Percentiles rank a stretch among this genome's conserved stretches.
Conservation (phyloP, 2,329 filamentous ascomycete genomes). For the Pestalotiopsis sp. region DNA sequence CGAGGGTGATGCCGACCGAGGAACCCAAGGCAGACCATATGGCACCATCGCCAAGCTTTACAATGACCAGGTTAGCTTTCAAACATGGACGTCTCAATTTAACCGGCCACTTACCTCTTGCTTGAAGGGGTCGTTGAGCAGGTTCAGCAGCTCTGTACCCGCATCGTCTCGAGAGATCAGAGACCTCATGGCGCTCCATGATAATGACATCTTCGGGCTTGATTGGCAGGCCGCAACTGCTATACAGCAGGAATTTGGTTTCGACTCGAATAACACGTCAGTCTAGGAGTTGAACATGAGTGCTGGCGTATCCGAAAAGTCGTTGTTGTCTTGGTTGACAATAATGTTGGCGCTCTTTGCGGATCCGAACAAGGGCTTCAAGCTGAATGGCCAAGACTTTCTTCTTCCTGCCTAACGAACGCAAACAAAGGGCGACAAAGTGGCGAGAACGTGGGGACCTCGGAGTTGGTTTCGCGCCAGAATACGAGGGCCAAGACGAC, state of each 20-base stretch:
- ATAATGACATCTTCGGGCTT: conserved; percentile 8
- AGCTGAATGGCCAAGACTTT: not conserved
- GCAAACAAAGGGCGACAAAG: conserved; percentile 1
- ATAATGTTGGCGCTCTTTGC: not conserved
- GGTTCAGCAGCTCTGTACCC: conserved; percentile 47
- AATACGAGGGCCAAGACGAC: not conserved
- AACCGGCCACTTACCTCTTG: conserved; percentile 40
- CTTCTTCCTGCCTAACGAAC: not conserved
- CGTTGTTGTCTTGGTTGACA: not conserved
- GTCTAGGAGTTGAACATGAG: not conserved
- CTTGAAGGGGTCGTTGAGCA: conserved; percentile 55
- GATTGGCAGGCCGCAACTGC: not conserved
- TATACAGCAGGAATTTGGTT: not conserved
- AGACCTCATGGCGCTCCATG: conserved; percentile 13
- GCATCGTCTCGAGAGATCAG: conserved; percentile 23
- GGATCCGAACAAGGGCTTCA: not conserved
- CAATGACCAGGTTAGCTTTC: conserved; percentile 13
- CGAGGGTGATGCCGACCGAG: conserved; percentile 73
- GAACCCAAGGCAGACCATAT: conserved; percentile 80
- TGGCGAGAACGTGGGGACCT: not conserved
- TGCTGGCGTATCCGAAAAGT: not conserved
- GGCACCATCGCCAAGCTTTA: conserved; percentile 55
- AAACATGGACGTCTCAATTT: not conserved
- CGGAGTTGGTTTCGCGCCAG: not conserved
- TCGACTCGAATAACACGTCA: not conserved